phyloP scores from a whole-genome alignment of 148 eudicot genomes.

The Persicaria tinctoria region DNA sequence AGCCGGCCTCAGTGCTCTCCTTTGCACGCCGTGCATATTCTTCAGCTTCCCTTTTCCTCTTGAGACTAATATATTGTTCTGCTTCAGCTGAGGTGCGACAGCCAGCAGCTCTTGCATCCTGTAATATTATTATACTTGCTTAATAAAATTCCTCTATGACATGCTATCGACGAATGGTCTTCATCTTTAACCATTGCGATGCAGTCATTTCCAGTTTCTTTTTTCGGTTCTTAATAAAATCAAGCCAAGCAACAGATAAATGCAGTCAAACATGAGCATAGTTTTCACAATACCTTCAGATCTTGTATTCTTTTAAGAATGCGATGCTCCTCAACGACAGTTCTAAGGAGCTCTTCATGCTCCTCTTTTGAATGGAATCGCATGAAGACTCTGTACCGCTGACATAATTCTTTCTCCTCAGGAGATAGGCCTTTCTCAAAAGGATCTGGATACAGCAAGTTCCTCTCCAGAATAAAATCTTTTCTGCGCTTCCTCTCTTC shows the following conservation, averaged over 20 bases:
- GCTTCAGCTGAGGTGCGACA: constrained; percentile 85
- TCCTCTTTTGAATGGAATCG: constrained; percentile 85
- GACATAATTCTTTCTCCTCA: constrained; percentile 85
- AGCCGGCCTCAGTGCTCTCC: constrained; percentile 49
- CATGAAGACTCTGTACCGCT: constrained; percentile 71
- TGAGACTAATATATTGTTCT: constrained; percentile 53
- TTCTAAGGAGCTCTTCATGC: constrained; percentile 67
- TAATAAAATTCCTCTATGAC: background rate
- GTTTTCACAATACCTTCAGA: constrained; percentile 51
- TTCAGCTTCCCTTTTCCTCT: constrained; percentile 69
- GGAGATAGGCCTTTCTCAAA: constrained; percentile 57
- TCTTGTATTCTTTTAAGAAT: constrained; percentile 61
- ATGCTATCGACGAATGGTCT: background rate
- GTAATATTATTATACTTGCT: constrained; percentile 8
- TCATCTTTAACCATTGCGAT: background rate
- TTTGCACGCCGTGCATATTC: constrained; percentile 51
- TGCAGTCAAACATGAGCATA: background rate
- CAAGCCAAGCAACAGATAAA: background rate
- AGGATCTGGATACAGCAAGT: constrained; percentile 71
- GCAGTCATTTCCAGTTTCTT: background rate
- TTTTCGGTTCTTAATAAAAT: too few species aligned
- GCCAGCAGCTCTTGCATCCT: constrained; percentile 98
- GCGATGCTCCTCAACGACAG: constrained; percentile 67
- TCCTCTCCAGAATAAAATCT: constrained; percentile 78
- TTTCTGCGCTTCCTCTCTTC: constrained; percentile 95